Evolutionary conservation across 139 green algal species (phyloP).

Genomic region (Coelastrella sp.): DNA sequence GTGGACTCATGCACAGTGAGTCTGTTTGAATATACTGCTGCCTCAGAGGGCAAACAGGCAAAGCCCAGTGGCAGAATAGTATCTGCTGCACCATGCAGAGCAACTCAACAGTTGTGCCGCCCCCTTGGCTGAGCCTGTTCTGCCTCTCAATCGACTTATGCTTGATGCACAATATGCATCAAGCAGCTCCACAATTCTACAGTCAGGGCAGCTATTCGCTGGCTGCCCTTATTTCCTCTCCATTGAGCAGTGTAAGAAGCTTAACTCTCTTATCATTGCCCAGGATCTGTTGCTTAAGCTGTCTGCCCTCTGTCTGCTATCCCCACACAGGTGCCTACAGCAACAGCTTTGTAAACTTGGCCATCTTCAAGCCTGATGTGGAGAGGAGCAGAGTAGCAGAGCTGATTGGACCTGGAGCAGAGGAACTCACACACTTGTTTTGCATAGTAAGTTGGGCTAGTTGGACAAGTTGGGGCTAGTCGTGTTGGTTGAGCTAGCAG

Average conservation of each 20-base stretch:
- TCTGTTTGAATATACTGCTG: too few relatives aligned
- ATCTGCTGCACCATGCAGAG: neutral
- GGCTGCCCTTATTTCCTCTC: too few relatives aligned
- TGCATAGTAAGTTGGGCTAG: conserved; percentile 21
- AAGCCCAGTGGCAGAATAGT: too few relatives aligned
- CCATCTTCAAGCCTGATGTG: conserved; percentile 51
- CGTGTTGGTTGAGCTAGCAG: too few relatives aligned
- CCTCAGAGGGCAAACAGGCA: neutral
- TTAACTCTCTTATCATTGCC: neutral
- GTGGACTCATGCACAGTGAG: conserved; percentile 53
- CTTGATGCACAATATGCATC: too few relatives aligned
- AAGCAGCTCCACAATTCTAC: too few relatives aligned
- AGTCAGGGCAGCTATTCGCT: too few relatives aligned
- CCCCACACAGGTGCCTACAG: conserved; percentile 46
- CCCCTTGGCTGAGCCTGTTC: too few relatives aligned
- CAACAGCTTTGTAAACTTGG: conserved; percentile 60
- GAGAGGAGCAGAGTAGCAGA: conserved; percentile 42
- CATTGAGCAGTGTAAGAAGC: too few relatives aligned
- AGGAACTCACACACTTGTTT: conserved; percentile 34
- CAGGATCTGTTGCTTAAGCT: neutral
- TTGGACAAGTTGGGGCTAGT: too few relatives aligned
- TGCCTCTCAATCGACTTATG: too few relatives aligned
- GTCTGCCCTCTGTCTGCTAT: neutral
- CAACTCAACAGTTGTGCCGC: neutral
- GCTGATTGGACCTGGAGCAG: conserved; percentile 12